Percentiles rank a stretch among this genome's conserved stretches.
Evolutionary conservation across 2,329 filamentous ascomycete genomes (phyloP).

Genomic region (Colletotrichum spinosum): DNA sequence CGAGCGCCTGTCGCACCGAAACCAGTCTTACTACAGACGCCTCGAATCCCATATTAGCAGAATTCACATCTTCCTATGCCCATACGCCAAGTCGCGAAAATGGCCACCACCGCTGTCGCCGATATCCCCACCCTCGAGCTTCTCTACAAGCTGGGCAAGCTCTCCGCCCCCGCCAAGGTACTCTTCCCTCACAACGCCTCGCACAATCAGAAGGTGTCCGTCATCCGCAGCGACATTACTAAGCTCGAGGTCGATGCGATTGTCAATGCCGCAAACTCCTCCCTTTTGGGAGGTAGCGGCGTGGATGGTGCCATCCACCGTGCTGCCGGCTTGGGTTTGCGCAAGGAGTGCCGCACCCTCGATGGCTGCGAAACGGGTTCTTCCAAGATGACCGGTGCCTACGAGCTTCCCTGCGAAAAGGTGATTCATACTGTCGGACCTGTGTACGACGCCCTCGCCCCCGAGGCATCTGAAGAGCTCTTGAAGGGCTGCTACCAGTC

Average conservation of each 20-base stretch:
- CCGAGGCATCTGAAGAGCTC: constrained; percentile 58
- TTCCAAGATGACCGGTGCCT: constrained; percentile 85
- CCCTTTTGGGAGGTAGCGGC: constrained; percentile 87
- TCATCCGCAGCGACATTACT: constrained; percentile 85
- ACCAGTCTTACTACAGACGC: background rate
- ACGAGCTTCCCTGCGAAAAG: constrained; percentile 78
- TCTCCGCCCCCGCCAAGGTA: constrained; percentile 48
- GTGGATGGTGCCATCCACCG: constrained; percentile 90
- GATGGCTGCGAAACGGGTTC: constrained; percentile 80
- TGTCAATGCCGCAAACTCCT: constrained; percentile 90
- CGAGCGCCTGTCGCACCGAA: constrained; percentile 1
- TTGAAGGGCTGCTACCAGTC: constrained; percentile 75
- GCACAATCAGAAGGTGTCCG: constrained; percentile 75
- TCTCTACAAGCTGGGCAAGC: constrained; percentile 72
- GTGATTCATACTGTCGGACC: constrained; percentile 95
- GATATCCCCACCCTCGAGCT: constrained; percentile 72
- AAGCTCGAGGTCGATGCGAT: constrained; percentile 82
- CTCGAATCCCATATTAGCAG: background rate
- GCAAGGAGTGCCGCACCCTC: constrained; percentile 78
- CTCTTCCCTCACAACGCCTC: constrained; percentile 54
- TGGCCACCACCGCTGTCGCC: constrained; percentile 55
- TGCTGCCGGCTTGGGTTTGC: constrained; percentile 78
- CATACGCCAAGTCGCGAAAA: constrained; percentile 41
- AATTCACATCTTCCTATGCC: constrained; percentile 12
- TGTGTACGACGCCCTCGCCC: constrained; percentile 66